A percentile compares a stretch with the other conserved stretches of the same genome.
Evolutionary conservation across 257 asterid genomes (phyloP).

Genomic region (Lithospermum erythrorhizon): DNA sequence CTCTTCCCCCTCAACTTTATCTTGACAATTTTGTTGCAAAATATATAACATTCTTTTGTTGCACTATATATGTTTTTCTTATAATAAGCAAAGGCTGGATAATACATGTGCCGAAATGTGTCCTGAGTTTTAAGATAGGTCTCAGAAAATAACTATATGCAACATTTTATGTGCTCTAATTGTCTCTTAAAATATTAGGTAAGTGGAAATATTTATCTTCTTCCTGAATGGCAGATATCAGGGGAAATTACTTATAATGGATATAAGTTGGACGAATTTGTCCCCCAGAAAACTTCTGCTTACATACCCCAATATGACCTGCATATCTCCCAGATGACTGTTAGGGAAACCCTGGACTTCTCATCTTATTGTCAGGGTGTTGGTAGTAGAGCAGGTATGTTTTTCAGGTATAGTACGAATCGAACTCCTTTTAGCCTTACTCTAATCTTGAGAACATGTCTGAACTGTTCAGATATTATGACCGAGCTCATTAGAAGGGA

Average conservation of each 20-base stretch:
- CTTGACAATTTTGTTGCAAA: background rate
- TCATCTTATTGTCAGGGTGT: conserved; percentile 28
- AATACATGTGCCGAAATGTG: too few species aligned
- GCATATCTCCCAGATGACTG: conserved; percentile 28
- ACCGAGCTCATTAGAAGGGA: conserved; percentile 67
- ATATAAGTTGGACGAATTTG: conserved; percentile 18
- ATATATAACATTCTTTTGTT: background rate
- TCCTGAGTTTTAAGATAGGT: too few species aligned
- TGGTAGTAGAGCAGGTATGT: conserved; percentile 20
- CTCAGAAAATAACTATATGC: too few species aligned
- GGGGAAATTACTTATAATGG: conserved; percentile 29
- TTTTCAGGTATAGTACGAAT: background rate
- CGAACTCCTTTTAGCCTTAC: background rate
- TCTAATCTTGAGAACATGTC: background rate
- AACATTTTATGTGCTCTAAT: too few species aligned
- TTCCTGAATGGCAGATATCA: conserved; percentile 9
- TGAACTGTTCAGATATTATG: conserved; percentile 39
- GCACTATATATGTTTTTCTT: too few species aligned
- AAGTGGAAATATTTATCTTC: background rate
- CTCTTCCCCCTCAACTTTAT: background rate
- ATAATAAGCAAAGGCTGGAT: too few species aligned
- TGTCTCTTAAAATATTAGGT: too few species aligned
- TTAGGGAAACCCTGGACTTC: conserved; percentile 30
- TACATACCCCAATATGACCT: conserved; percentile 25
- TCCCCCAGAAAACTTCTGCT: conserved; percentile 24